A percentile compares a stretch with the other conserved stretches of the same genome.
Conservation (phyloP, 768 basidiomycete species). For the Suillus americanus region DNA sequence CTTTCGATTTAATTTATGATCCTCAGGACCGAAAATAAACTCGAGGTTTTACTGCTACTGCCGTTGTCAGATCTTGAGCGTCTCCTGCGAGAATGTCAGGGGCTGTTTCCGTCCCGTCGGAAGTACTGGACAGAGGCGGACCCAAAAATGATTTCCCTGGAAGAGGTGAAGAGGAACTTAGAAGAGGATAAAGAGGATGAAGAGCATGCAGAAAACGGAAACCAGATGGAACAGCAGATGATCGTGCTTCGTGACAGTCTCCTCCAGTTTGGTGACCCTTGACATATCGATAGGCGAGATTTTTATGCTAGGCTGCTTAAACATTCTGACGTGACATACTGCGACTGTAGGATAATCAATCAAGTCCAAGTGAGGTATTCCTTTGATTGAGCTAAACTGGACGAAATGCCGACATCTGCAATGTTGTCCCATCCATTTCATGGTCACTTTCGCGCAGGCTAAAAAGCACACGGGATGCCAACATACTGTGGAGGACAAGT, state of each 20-base stretch:
- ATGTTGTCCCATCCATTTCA: not conserved
- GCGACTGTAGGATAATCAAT: not conserved
- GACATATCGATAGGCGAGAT: not conserved
- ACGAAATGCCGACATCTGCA: not conserved
- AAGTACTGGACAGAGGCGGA: constrained; percentile 4
- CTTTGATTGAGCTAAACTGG: not conserved
- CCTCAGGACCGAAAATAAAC: too few species aligned
- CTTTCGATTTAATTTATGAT: not conserved
- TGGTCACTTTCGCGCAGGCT: not conserved
- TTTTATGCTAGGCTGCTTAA: not conserved
- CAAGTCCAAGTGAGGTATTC: not conserved
- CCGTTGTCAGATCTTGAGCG: constrained; percentile 12
- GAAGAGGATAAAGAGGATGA: not conserved
- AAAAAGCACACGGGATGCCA: constrained; percentile 1
- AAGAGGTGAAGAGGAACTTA: not conserved
- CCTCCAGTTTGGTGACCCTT: not conserved
- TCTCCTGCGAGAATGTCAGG: constrained; percentile 5
- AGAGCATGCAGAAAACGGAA: not conserved
- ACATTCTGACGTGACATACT: not conserved
- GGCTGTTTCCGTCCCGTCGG: constrained; percentile 4
- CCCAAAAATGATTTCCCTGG: not conserved
- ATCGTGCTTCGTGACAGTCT: not conserved
- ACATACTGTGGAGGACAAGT: not conserved
- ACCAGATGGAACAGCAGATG: constrained; percentile 1
- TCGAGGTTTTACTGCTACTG: not conserved